Percentiles rank a stretch among this genome's conserved stretches.
phyloP scores from a whole-genome alignment of 768 basidiomycete genomes.

The Collybiopsis confluens region DNA sequence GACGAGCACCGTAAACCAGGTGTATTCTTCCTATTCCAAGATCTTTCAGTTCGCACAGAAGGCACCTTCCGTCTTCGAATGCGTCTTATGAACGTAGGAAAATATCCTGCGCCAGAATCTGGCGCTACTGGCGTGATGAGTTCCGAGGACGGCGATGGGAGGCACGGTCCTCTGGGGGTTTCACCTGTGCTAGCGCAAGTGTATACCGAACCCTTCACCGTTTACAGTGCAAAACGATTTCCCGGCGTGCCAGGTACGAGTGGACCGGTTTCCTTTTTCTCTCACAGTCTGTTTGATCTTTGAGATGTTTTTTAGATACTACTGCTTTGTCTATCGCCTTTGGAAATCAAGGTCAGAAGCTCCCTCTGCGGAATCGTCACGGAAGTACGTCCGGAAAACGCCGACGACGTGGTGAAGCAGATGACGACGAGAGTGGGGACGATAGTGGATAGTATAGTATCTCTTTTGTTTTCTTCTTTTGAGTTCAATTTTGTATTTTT shows the following conservation, averaged over 20 bases:
- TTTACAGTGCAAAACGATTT: constrained; percentile 91
- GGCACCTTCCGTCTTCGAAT: constrained; percentile 83
- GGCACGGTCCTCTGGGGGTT: constrained; percentile 24
- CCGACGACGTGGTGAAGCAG: constrained; percentile 57
- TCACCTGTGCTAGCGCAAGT: constrained; percentile 81
- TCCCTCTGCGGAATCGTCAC: constrained; percentile 84
- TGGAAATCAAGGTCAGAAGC: constrained; percentile 86
- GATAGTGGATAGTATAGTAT: constrained; percentile 45
- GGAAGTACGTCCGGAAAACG: constrained; percentile 56
- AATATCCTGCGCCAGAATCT: constrained; percentile 69
- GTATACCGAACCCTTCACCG: constrained; percentile 79
- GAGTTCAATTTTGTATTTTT: background rate
- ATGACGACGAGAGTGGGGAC: constrained; percentile 42
- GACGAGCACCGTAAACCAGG: constrained; percentile 85
- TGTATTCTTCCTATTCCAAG: constrained; percentile 94
- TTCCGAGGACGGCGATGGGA: background rate
- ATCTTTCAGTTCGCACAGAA: constrained; percentile 91
- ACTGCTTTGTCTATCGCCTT: constrained; percentile 86
- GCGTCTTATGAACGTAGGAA: constrained; percentile 86
- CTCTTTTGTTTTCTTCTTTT: background rate
- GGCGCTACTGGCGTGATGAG: constrained; percentile 65
- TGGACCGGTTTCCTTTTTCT: constrained; percentile 10
- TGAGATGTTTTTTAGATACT: constrained; percentile 58
- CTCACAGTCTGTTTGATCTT: background rate
- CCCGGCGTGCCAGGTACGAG: constrained; percentile 87